A percentile compares a stretch with the other conserved stretches of the same genome.
These are phyloP conservation scores for Mucor ambiguus DNA, from an alignment of 371 early-diverging fungal genomes.

Conservation along the genomic window DNA sequence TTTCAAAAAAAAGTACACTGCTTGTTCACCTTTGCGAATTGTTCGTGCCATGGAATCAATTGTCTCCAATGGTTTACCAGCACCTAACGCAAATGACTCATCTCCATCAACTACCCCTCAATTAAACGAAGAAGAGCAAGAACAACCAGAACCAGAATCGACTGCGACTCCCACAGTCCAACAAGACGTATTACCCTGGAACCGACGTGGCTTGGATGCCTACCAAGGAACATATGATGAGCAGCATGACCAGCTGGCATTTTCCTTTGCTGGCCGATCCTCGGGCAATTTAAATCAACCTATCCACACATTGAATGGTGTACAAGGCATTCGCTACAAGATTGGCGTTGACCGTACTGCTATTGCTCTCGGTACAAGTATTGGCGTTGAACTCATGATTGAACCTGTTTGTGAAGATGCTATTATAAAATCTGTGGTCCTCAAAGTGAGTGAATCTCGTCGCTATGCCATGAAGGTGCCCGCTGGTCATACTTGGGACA, in stretches of 20 bases:
- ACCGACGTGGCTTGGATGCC: constrained; percentile 12
- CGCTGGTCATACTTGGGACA: constrained; percentile 13
- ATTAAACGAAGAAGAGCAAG: background rate
- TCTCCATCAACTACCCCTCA: background rate
- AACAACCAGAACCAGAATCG: background rate
- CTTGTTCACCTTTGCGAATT: constrained; percentile 19
- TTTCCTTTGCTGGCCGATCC: constrained; percentile 33
- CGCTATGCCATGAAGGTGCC: constrained; percentile 39
- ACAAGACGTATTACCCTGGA: constrained; percentile 12
- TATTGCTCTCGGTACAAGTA: constrained; percentile 43
- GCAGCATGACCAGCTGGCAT: constrained; percentile 39
- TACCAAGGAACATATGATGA: constrained; percentile 35
- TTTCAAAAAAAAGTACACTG: constrained; percentile 18
- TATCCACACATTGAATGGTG: background rate
- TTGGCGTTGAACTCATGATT: constrained; percentile 39
- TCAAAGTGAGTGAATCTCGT: constrained; percentile 27
- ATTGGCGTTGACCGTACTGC: constrained; percentile 43
- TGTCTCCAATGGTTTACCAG: constrained; percentile 4
- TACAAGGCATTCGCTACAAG: constrained; percentile 37
- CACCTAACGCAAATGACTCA: background rate
- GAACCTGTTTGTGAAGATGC: constrained; percentile 28
- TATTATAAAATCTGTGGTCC: constrained; percentile 23
- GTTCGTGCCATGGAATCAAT: constrained; percentile 28
- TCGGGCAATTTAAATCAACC: constrained; percentile 24
- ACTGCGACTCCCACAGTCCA: background rate